Evolutionary conservation across 106 monocot genomes (phyloP).

Genomic region (Phalaenopsis equestris): DNA sequence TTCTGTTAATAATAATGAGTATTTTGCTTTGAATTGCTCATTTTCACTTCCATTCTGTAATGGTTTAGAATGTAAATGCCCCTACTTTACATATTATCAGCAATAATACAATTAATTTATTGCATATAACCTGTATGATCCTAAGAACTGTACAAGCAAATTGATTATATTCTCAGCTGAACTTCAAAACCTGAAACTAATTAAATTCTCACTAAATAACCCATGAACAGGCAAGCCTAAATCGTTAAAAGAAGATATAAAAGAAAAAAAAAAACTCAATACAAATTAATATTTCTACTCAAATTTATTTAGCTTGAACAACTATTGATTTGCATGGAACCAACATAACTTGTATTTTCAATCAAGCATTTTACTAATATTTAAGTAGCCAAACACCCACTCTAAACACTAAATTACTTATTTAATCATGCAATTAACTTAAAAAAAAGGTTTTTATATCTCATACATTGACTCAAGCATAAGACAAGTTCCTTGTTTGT

Average conservation of each 20-base stretch:
- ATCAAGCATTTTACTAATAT: background rate
- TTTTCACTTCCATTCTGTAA: too few species aligned
- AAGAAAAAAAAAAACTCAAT: too few species aligned
- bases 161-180: too few species aligned
- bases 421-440: background rate
- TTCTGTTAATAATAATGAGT: background rate
- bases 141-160: background rate
- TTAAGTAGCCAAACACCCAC: background rate
- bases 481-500: conserved; percentile 1
- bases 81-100: too few species aligned
- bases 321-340: background rate
- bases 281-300: too few species aligned
- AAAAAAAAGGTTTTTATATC: background rate
- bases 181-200: too few species aligned
- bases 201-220: too few species aligned
- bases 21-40: background rate
- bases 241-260: too few species aligned
- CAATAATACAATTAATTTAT: too few species aligned
- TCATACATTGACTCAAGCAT: conserved; percentile 6
- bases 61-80: too few species aligned
- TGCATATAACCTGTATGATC: too few species aligned
- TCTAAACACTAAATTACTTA: background rate
- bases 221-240: too few species aligned
- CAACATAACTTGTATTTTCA: background rate
- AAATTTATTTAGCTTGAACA: background rate